Conservation (phyloP, 2,329 filamentous ascomycete species). For the Cytospora leucostoma region DNA sequence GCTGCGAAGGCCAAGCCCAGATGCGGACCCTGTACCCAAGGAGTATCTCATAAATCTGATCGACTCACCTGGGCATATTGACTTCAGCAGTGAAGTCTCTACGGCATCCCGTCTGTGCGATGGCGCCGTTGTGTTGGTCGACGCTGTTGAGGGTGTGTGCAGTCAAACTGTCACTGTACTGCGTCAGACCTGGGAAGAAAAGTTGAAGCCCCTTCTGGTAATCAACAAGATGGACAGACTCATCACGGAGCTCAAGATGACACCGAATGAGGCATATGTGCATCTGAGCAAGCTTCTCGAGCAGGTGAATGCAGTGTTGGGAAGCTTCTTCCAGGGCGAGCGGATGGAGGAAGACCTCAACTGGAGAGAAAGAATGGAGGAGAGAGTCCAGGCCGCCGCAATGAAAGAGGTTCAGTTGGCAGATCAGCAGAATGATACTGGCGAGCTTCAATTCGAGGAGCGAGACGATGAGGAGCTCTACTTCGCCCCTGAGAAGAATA, state of each 20-base stretch:
- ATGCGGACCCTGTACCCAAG: conserved; percentile 69
- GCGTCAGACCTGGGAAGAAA: conserved; percentile 92
- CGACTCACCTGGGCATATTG: conserved; percentile 96
- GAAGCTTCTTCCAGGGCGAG: conserved; percentile 96
- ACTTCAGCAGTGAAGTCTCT: conserved; percentile 97
- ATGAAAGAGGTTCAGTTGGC: conserved; percentile 56
- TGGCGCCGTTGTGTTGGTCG: conserved; percentile 89
- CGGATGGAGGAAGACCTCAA: conserved; percentile 97
- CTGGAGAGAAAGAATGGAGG: conserved; percentile 92
- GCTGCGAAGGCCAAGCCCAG: conserved; percentile 70
- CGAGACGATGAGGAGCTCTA: conserved; percentile 96
- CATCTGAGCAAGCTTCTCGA: conserved; percentile 89
- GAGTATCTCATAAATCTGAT: conserved; percentile 98
- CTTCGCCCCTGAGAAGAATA: conserved; percentile 97
- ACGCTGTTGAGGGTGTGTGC: conserved; percentile 96
- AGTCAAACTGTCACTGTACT: conserved; percentile 97
- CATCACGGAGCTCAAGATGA: conserved; percentile 93
- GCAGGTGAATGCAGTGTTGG: conserved; percentile 95
- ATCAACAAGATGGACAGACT: conserved; percentile 99
- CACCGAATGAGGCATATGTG: conserved; percentile 81
- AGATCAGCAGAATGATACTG: conserved; percentile 54
- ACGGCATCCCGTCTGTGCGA: conserved; percentile 94
- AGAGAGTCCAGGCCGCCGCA: conserved; percentile 72
- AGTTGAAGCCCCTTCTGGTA: conserved; percentile 89
- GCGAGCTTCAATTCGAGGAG: conserved; percentile 77